Evolutionary conservation across 305 asterid genomes (phyloP).

Genomic region (Fraxinus xanthoxyloides): DNA sequence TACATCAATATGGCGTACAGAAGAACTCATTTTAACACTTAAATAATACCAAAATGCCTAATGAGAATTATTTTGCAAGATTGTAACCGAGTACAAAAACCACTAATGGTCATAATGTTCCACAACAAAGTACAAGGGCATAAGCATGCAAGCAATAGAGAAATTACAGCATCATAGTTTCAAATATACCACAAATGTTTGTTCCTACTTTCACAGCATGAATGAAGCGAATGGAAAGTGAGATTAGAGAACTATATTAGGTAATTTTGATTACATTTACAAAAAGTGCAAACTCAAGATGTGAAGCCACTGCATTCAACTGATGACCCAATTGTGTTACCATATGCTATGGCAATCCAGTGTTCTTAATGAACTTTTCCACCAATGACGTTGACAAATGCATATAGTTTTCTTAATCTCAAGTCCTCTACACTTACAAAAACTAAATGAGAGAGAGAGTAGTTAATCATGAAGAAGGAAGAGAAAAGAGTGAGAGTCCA

Average conservation of each 20-base stretch:
- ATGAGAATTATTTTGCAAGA: background rate
- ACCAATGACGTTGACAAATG: background rate
- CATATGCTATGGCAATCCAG: background rate
- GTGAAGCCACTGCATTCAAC: slow-evolving; percentile 1
- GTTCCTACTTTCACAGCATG: too few relatives aligned
- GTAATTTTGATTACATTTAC: slow-evolving; percentile 7
- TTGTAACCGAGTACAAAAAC: background rate
- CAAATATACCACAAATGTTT: background rate
- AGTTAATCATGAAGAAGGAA: background rate
- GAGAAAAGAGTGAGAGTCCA: background rate
- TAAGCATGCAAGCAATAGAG: background rate
- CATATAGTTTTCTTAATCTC: background rate
- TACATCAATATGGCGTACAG: background rate
- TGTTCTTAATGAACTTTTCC: background rate
- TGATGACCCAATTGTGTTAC: background rate
- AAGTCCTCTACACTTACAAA: background rate
- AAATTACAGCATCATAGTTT: background rate
- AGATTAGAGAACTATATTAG: background rate
- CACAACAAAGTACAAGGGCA: background rate
- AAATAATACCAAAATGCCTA: background rate
- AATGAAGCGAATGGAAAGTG: background rate
- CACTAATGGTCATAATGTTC: background rate
- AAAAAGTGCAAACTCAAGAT: background rate
- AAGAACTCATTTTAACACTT: background rate
- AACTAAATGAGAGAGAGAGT: background rate